Evolutionary conservation across 1,139 yeast species (phyloP).

Genomic region (Pichia sp.): DNA sequence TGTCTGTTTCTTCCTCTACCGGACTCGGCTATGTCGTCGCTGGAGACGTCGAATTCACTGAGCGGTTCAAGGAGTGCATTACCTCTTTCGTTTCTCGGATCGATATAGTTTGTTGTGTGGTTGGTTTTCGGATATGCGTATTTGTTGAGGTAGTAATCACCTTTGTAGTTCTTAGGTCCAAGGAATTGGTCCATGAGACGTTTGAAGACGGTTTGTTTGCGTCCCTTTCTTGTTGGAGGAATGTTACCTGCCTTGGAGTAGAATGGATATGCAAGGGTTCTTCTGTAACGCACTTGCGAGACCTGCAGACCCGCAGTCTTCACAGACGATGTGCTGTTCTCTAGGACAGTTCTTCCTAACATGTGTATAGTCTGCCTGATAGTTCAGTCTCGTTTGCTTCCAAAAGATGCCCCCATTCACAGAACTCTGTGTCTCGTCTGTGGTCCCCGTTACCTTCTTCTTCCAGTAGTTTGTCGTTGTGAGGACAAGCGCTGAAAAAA

Average conservation of each 20-base stretch:
- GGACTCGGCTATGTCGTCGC: conserved; percentile 12
- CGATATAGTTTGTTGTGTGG: conserved; percentile 71
- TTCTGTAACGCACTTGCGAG: conserved; percentile 35
- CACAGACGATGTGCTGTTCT: conserved; percentile 11
- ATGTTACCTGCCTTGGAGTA: conserved; percentile 41
- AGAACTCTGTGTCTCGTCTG: neutral
- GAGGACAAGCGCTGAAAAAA: conserved; percentile 3
- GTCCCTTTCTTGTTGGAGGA: conserved; percentile 40
- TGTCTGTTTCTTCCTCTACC: conserved; percentile 17
- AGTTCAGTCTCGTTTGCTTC: neutral
- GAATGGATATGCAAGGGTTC: conserved; percentile 46
- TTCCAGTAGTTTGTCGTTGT: neutral
- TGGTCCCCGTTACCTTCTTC: neutral
- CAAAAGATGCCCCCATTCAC: neutral
- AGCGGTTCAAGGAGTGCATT: conserved; percentile 33
- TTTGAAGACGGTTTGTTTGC: conserved; percentile 39
- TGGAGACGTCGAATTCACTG: conserved; percentile 18
- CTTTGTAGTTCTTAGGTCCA: conserved; percentile 81
- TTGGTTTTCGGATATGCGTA: conserved; percentile 69
- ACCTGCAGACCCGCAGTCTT: conserved; percentile 20
- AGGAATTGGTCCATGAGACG: conserved; percentile 51
- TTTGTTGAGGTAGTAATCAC: conserved; percentile 75
- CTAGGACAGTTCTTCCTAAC: conserved; percentile 13
- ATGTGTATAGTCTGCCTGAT: neutral
- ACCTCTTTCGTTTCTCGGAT: conserved; percentile 51